Conservation (phyloP, 2,329 filamentous ascomycete species). For the Ophiostoma tasmaniense region DNA sequence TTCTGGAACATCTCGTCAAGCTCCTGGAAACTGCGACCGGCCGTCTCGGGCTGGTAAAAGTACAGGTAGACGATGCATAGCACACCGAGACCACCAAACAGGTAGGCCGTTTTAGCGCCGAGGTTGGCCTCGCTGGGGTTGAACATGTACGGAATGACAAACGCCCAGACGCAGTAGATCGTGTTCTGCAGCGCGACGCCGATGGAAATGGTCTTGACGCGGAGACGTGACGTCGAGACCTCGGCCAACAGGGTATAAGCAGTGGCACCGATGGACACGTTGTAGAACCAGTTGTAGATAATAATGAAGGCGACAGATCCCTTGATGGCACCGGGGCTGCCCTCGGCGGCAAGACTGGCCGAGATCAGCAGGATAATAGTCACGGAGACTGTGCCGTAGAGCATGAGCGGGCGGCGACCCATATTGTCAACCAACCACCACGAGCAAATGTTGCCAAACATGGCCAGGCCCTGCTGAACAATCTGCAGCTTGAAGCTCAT, state of each 20-base stretch:
- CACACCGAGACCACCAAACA: slow-evolving; percentile 28
- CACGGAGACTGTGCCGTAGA: slow-evolving; percentile 29
- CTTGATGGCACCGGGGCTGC: slow-evolving; percentile 20
- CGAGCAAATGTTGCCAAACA: slow-evolving; percentile 34
- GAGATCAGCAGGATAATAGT: slow-evolving; percentile 34
- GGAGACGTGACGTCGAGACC: slow-evolving; percentile 31
- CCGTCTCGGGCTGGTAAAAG: slow-evolving; percentile 38
- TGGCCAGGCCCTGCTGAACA: slow-evolving; percentile 31
- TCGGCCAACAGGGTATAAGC: slow-evolving; percentile 33
- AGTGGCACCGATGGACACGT: slow-evolving; percentile 34
- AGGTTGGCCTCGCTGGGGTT: slow-evolving; percentile 24
- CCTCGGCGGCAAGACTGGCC: slow-evolving; percentile 29
- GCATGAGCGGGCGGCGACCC: slow-evolving; percentile 30
- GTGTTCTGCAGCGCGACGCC: slow-evolving; percentile 29
- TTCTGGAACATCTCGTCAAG: slow-evolving; percentile 35
- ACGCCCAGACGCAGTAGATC: slow-evolving; percentile 20
- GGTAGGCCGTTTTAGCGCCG: slow-evolving; percentile 30
- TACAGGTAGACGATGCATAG: slow-evolving; percentile 31
- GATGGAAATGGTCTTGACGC: slow-evolving; percentile 34
- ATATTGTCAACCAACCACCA: slow-evolving; percentile 32
- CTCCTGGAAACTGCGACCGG: slow-evolving; percentile 40
- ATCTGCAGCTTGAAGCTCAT: slow-evolving; percentile 26
- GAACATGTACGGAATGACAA: slow-evolving; percentile 22
- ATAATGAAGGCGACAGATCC: slow-evolving; percentile 30
- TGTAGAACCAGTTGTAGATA: slow-evolving; percentile 33